Base-by-base conservation (phyloP, 2,329 filamentous ascomycete genomes). In the Podosphaera aphanis region DNA sequence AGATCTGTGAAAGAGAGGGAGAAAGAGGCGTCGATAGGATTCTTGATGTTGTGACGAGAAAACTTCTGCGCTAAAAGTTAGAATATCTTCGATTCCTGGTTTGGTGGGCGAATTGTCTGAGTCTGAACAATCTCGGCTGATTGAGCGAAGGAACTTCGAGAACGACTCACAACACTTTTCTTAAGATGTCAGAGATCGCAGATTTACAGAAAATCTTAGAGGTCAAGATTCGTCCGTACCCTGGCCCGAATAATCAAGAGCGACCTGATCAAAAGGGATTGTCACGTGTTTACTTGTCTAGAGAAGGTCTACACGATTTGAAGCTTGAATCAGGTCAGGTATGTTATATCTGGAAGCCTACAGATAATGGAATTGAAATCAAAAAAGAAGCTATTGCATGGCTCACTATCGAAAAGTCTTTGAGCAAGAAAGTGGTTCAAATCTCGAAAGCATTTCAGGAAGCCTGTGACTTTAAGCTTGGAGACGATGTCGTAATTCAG, bases 381-480 rank as follows among this genome's bases (percentile, higher is more conserved):
- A 51, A 48, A 27, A 51, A 50, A 49, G 53, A 60, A 44, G 76
- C 71, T n/a, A 68, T 79, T 53, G 74, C 71, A 10, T 80, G 75
- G 75, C 62, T 66, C 36, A 70, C 73, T 2, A 57, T 66, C 5
- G 65, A 77, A 58, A 75, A 77, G 54, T 49, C 42, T 37, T 65
- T 83, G 52, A 71, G 76, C 56, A 74, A 73, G 52, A 71, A 77
- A 50, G 68, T 83, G 47, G 66, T 81, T 43, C 70, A 86, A 66
- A 73, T 83, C 64, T 77, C 82, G 19, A 77, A 82, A 50, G 67
- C 74, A 5, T 73, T 92, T 46, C 78, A 82, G 50, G 77, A 81
- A 31, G 70, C 74, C 5, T 80, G 80, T 52, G 74, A 73, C 1
- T 71, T 93, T 53, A 78, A 79, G 49, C 65, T 90, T 3, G 76